Evolutionary conservation across 495 filamentous ascomycete species (phyloP).

Genomic region (Neurospora sp.): DNA sequence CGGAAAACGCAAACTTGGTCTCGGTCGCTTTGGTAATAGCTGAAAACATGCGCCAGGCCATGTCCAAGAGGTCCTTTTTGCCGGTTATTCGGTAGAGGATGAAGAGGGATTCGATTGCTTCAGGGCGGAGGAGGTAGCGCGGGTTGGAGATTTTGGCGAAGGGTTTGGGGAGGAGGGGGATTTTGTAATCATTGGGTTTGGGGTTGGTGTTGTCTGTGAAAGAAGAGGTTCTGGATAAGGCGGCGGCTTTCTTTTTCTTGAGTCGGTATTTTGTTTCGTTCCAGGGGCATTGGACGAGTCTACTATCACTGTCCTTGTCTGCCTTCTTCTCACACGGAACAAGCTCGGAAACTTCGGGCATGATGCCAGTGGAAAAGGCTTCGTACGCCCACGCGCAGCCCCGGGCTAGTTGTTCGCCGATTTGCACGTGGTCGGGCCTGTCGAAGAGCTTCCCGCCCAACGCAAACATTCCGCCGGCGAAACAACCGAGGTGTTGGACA

Average conservation of each 20-base stretch:
- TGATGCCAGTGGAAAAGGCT: constrained; percentile 68
- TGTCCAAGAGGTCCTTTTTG: constrained; percentile 50
- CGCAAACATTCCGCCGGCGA: constrained; percentile 85
- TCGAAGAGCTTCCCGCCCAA: constrained; percentile 71
- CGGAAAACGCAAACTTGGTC: constrained; percentile 48
- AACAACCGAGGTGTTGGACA: constrained; percentile 53
- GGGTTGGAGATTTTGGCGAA: constrained; percentile 24
- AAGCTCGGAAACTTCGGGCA: constrained; percentile 66
- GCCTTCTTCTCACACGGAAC: constrained; percentile 27
- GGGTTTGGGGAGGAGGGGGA: constrained; percentile 46
- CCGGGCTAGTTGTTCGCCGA: constrained; percentile 70
- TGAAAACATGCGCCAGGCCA: constrained; percentile 70
- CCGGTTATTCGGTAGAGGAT: constrained; percentile 69
- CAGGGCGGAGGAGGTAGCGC: constrained; percentile 44
- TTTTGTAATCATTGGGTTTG: constrained; percentile 13
- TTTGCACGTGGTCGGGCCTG: constrained; percentile 58
- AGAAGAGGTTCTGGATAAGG: background rate
- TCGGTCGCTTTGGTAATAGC: constrained; percentile 50
- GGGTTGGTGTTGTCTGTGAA: background rate
- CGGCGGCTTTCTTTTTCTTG: background rate
- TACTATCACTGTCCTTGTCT: constrained; percentile 29
- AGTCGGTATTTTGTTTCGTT: constrained; percentile 15
- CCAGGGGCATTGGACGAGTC: constrained; percentile 12
- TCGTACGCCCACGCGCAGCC: constrained; percentile 92
- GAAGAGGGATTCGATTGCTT: constrained; percentile 66